Evolutionary conservation across 495 filamentous ascomycete genomes (phyloP), one percentile per base, ranked within the genome.

Genomic region (Eremomyces bilateralis): DNA sequence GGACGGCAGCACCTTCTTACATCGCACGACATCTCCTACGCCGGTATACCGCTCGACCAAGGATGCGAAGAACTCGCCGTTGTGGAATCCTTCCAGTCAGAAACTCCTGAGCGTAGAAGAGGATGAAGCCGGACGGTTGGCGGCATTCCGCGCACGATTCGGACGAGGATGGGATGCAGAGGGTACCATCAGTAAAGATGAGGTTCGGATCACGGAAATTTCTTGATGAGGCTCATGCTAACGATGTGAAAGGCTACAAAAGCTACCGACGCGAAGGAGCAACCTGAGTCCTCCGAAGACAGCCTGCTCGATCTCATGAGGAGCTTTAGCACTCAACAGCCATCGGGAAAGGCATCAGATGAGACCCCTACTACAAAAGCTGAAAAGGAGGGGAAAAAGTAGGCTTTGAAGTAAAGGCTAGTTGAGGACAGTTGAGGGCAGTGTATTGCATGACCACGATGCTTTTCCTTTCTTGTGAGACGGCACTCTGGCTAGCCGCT

Each of bases 51-150:
- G 67, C 38, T 67, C 63, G 35, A 70, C 65, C 28, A 82, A 85
- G 53, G 88, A 97, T 64, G 75, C 70, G 31, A 70, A 79, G 43
- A 97, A 95, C 63, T 69, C 79, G 39, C 58, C 74, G 3, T 54
- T 93, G 20, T 97, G 88, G 88, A 88, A 95, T 52, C 90, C 88
- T 1, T 67, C 61, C 22, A 66, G 71, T 39, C 68, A 71, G 50
- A 71, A 73, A 36, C 57, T 97, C 51, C 58, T 72, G 49, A 90
- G 83, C 47, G 65, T 94, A 36, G 90, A 95, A 55, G 71, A 85
- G 40, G 88, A 97, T 50, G 88, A 95, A 69, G 90, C 88, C 16
- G 88, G 88, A 19, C 72, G 78, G 48, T 54, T 97, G 45, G 72
- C 69, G 33, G 76, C 80, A 22, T 97, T 97, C 62, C 62, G 88